phyloP scores from a whole-genome alignment of 1,284 basidiomycete genomes.

The Microstroma glucosiphilum region DNA sequence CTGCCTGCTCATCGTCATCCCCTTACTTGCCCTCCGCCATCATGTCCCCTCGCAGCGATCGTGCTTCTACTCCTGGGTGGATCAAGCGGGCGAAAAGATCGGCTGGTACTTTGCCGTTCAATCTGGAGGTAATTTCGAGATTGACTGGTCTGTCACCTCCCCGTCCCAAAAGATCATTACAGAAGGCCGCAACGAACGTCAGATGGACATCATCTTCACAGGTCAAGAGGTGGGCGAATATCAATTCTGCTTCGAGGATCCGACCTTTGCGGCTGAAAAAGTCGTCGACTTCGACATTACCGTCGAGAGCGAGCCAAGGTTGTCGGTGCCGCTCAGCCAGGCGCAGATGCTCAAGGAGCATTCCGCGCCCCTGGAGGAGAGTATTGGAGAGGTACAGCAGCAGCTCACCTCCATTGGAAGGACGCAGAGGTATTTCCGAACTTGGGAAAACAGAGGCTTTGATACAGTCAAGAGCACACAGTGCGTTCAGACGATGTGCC shows the following conservation, averaged over 20 bases:
- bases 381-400: conserved; percentile 29
- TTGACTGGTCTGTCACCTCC: conserved; percentile 87
- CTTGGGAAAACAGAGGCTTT: conserved; percentile 46
- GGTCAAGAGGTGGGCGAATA: conserved; percentile 92
- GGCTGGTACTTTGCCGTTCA: conserved; percentile 72
- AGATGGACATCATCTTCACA: conserved; percentile 95
- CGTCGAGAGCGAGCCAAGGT: conserved; percentile 46
- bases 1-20: neutral
- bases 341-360: conserved; percentile 38
- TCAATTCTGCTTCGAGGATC: conserved; percentile 90
- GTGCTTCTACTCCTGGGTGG: conserved; percentile 96
- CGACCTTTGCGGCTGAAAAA: conserved; percentile 38
- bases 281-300: conserved; percentile 50
- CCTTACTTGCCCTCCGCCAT: neutral
- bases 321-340: conserved; percentile 39
- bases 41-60: conserved; percentile 44
- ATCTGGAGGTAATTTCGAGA: conserved; percentile 92
- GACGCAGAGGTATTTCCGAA: conserved; percentile 47
- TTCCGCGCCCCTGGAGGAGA: conserved; percentile 43
- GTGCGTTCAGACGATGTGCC: conserved; percentile 13
- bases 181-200: conserved; percentile 77
- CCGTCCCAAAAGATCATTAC: conserved; percentile 79
- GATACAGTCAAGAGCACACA: conserved; percentile 42
- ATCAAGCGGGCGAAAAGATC: conserved; percentile 84
- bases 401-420: conserved; percentile 33